Base-by-base conservation (phyloP, 345 rosid genomes). In the Corymbia maculata region DNA sequence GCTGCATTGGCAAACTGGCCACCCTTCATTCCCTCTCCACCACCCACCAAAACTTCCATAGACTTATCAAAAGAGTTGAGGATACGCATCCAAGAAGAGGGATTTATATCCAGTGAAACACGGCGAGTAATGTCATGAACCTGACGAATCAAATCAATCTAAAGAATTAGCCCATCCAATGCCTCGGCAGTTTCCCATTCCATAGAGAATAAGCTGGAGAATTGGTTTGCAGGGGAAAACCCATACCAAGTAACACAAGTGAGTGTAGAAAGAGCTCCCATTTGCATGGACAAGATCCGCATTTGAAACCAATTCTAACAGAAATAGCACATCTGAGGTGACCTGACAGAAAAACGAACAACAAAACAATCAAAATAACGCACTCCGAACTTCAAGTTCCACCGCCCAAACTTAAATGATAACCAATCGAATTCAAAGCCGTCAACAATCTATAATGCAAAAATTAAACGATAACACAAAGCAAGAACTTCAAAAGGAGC, bases 241-340 rank as follows among this genome's bases (percentile, higher is more conserved):
- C 90, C 87, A 88, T 92, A 97, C 99, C 96, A 96, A 90, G 89
- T 89, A 93, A 86, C 93, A 91, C 91, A 93, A 88, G 88, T 89
- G 93, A 55, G 94, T 91, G 88, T 91, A 91, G 44, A 90, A 87
- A 16, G 90, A 84, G 85, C 89, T 61, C 53, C 66, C 66, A 53
- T 91, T 94, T 55, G 88, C 91, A 75, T 53, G 88, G 55, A 85
- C 91, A 30, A 90, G 90, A 86, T 92, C 66, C 44, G 92, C 89
- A 93, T 90, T 93, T 44, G 93, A 92, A 87, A 92, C 94, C 91
- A 95, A 89, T 91, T 96, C 97, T 87, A 95, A 85, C 87, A 96
- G 94, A 88, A 97, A 92, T 87, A 95, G 87, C 90, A 95, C 88
- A 93, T 97, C 99, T 32, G 95, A 95, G 4, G 94, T 88, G 22